Percentiles rank a stretch among this genome's conserved stretches.
Conservation (phyloP, 108 stramenopile species). For the Pseudonitzschia multistriata region DNA sequence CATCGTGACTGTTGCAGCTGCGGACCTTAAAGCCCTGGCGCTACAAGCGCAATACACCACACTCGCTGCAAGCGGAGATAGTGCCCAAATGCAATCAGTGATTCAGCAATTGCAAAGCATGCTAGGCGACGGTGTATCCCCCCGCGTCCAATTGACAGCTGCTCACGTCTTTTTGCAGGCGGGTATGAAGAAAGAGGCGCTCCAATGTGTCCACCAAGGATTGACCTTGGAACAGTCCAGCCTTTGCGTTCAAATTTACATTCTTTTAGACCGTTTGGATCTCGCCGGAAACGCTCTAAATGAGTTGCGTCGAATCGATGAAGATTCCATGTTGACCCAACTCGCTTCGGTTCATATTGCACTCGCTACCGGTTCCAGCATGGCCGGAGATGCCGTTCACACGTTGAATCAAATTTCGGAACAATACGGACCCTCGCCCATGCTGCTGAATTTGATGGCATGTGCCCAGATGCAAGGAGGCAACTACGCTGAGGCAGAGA, state of each 20-base stretch:
- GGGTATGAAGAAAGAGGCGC: conserved; percentile 87
- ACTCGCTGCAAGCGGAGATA: background rate
- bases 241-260: conserved; percentile 86
- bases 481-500: conserved; percentile 85
- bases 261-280: conserved; percentile 93
- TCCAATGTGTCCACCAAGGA: conserved; percentile 82
- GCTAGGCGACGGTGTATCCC: conserved; percentile 47
- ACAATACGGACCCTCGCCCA: conserved; percentile 89
- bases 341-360: conserved; percentile 81
- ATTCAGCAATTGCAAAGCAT: conserved; percentile 38
- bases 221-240: conserved; percentile 87
- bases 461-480: conserved; percentile 87
- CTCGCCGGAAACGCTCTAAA: conserved; percentile 74
- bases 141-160: conserved; percentile 86
- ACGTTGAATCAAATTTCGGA: conserved; percentile 86
- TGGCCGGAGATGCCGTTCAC: conserved; percentile 86
- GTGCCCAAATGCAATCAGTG: conserved; percentile 2
- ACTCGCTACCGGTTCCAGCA: conserved; percentile 76
- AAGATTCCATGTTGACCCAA: conserved; percentile 95
- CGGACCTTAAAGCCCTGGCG: conserved; percentile 69
- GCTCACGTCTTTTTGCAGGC: conserved; percentile 81
- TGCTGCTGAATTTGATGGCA: conserved; percentile 88
- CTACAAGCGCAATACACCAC: conserved; percentile 65
- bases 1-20: background rate
- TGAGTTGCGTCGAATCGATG: conserved; percentile 78